Base-by-base conservation (phyloP, 495 filamentous ascomycete species). In the Penicillium manginii region DNA sequence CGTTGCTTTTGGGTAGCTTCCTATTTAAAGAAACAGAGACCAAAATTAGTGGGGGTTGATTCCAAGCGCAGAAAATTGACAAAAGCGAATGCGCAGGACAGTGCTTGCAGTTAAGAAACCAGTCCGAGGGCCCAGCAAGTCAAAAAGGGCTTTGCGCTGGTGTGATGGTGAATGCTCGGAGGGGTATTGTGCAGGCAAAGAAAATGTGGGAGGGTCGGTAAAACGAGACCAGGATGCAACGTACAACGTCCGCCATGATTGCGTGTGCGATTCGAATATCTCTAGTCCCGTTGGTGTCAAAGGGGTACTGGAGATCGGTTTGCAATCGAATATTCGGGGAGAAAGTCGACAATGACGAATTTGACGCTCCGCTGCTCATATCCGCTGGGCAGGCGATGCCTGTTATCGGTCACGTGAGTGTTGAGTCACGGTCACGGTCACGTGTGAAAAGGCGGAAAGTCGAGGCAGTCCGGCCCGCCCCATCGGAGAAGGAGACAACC, bases 1-100 rank as follows among this genome's bases (percentile, higher is more conserved):
- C 92, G 90, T 69, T 86, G 84, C 73, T 78, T 81, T 49, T 67
- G 66, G 60, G 71, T 70, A 52, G 67, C 64, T 70, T 77, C 67
- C 71, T 72, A 48, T 52, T 23, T 12, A 48, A 48, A 47, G 39
- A 33, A 57, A 46, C 14, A 4, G 50, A 58, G 39, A 37, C 45
- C 55, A 15, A 45, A 31, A 49, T 67, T 55, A 67, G 64, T 40
- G 45, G 19, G n/a, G 19, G 7, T 40, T 11, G 4, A 43, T 40
- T 37, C 19, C 8, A 54, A 14, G 14, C 7, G 19, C 18, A 45
- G 23, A 52, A 52, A 51, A 45, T 18, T 46, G 55, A 33, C 39
- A 19, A 56, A 53, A 58, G 58, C 55, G 39, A 66, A 59, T 50
- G 55, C 23, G 12, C 46, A 54, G 46, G 40, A 46, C 19, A 35